Conservation (phyloP, 768 basidiomycete species). For the Panaeolus cyanescens region DNA sequence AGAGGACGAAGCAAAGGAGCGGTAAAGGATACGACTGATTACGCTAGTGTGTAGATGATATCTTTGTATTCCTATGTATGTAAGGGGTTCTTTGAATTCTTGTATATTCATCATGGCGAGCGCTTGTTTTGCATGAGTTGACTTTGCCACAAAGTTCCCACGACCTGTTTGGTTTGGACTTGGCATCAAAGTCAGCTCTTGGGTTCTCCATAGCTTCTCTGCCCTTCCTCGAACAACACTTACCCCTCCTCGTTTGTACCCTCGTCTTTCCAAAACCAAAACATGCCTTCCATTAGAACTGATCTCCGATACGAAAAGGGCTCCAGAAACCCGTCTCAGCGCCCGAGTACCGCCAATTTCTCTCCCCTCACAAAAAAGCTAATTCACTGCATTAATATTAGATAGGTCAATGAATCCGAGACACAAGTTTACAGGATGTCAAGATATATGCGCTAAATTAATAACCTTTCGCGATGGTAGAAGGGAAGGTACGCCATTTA, state of each 20-base stretch:
- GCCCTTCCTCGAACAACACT: too few species aligned
- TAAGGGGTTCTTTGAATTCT: not conserved
- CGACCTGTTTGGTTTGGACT: not conserved
- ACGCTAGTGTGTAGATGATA: not conserved
- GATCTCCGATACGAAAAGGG: too few species aligned
- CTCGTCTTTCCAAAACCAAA: too few species aligned
- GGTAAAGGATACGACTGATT: slow-evolving; percentile 85
- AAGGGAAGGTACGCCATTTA: slow-evolving; percentile 55
- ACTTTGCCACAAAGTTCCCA: not conserved
- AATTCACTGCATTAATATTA: too few species aligned
- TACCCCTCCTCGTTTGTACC: too few species aligned
- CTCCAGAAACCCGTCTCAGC: too few species aligned
- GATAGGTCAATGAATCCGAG: not conserved
- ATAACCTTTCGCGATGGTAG: slow-evolving; percentile 61
- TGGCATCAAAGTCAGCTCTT: too few species aligned
- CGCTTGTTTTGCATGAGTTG: not conserved
- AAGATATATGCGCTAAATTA: slow-evolving; percentile 71
- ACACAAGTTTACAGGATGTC: not conserved
- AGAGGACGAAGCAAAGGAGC: slow-evolving; percentile 85
- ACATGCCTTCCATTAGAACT: too few species aligned
- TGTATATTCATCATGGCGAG: too few species aligned
- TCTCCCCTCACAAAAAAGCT: too few species aligned
- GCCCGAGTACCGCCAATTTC: too few species aligned
- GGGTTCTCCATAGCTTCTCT: too few species aligned
- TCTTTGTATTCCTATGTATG: not conserved